Percentiles rank a stretch among this genome's conserved stretches.
These are phyloP conservation scores for Neolentinus lepideus DNA, from an alignment of 1,284 basidiomycete species.

Conservation along the genomic window DNA sequence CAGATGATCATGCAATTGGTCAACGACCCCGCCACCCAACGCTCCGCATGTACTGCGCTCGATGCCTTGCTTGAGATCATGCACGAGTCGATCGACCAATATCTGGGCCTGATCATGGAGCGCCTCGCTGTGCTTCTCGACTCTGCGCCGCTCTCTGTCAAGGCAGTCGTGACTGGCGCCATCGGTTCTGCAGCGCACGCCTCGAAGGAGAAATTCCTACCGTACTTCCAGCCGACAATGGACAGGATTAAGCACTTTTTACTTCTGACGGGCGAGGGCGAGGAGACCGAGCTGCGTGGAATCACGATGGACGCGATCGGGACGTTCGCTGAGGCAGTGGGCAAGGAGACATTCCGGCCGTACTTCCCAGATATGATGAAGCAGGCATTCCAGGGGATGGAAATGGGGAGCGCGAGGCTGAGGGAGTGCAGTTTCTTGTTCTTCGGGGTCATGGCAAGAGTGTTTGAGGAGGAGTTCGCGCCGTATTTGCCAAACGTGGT, in stretches of 20 bases:
- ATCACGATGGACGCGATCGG: conserved; percentile 98
- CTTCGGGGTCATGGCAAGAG: conserved; percentile 96
- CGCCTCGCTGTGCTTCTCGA: conserved; percentile 87
- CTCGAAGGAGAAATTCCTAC: conserved; percentile 88
- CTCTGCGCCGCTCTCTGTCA: conserved; percentile 80
- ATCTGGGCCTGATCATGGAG: conserved; percentile 95
- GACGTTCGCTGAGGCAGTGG: conserved; percentile 96
- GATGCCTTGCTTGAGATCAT: conserved; percentile 96
- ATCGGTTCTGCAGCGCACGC: conserved; percentile 98
- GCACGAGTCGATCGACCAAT: conserved; percentile 85
- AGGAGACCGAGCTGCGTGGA: conserved; percentile 91
- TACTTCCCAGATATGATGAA: conserved; percentile 97
- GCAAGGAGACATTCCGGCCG: conserved; percentile 89
- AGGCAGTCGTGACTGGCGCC: conserved; percentile 95
- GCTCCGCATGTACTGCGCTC: conserved; percentile 91
- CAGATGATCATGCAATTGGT: conserved; percentile 88
- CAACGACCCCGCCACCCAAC: conserved; percentile 84
- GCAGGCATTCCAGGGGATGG: conserved; percentile 87
- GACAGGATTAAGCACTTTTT: conserved; percentile 84
- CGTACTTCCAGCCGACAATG: conserved; percentile 96
- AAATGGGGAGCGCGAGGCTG: conserved; percentile 82
- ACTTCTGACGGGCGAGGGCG: conserved; percentile 75
- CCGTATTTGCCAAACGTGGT: conserved; percentile 84
- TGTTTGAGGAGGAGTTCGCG: conserved; percentile 94
- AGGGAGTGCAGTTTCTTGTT: conserved; percentile 98